Evolutionary conservation across 345 rosid genomes (phyloP), one percentile per base, ranked within the genome.

Genomic region (Eucalyptus tenuipes): DNA sequence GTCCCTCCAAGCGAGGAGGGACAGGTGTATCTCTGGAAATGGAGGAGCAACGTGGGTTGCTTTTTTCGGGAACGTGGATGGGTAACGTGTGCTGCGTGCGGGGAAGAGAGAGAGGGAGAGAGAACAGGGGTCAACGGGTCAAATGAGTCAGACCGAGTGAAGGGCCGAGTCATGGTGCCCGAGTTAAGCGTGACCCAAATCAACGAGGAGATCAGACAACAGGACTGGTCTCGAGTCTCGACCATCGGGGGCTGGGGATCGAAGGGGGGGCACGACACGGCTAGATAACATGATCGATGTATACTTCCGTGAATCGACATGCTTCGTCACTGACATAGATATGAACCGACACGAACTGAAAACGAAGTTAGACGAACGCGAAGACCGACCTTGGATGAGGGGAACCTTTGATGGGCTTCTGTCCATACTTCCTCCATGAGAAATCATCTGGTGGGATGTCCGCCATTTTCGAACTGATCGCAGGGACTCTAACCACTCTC

Each of bases 381-480:
- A 16, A 13, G n/a, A 82, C 95, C 29, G 75, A 96, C 99, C 99
- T 96, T 87, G 99, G 99, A 92, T 97, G 98, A 91, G 99, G 99
- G 25, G 99, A 97, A 52, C 99, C 99, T 88, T 97, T 97, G 92
- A 97, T 97, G 10, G 99, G 99, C 91, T 97, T 97, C 87, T 97
- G 99, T 49, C 99, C 99, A 59, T 97, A 97, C 71, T 97, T 97
- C 91, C 99, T 95, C 99, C 99, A 97, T 18, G 98, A 96, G 86
- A 87, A 97, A 57, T 96, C 98, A 61, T 97, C 99, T 2, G 99
- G 91, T 52, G 99, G 99, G 64, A 97, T 96, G 93, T 97, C 98
- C 61, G 99, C 95, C 97, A 94, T 93, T 92, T 96, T 97, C 53
- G 86, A 90, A 84, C 99, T 96, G 79, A 96, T 94, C 3, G 99